Base-by-base conservation (phyloP, 2,329 filamentous ascomycete genomes). In the Plenodomus lindquistii region DNA sequence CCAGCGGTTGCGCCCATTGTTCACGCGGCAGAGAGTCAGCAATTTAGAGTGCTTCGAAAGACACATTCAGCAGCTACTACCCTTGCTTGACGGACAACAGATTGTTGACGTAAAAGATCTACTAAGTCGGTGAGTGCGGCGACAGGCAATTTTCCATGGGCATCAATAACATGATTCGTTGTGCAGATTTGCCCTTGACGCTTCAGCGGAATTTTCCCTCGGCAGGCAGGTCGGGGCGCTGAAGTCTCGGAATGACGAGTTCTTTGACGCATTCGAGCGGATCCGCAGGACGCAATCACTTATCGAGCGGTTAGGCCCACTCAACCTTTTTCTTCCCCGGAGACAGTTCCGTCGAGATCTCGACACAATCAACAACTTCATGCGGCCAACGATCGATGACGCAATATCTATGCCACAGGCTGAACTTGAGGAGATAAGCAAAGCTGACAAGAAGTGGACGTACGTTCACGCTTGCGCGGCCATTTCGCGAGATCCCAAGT, bases 121-220 rank as follows among this genome's bases (percentile, higher is more conserved):
- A 7, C 21, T 38, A n/a, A 38, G 36, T n/a, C 36, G 36, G 36
- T 38, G 21, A 38, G 36, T 9, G 15, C 21, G 6, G 36, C n/a
- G 17, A n/a, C 36, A 38, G 21, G 21, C 16, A 18, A 38, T 38
- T 13, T 38, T 9, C 21, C 36, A 22, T 16, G 17, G n/a, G 36
- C 36, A 38, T 6, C 17, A 38, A 18, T 38, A 38, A 38, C 36
- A n/a, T n/a, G n/a, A n/a, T 38, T 18, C 6, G 21, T 10, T 19
- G 36, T 38, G 36, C 36, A 38, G 36, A 38, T 38, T 38, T 38
- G 36, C 36, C 36, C 36, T 38, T 16, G 36, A 38, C 36, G 19
- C 11, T 18, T 38, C 36, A 16, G 36, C 36, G 21, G 36, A 38
- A 20, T 38, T 38, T 18, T 38, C 36, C 17, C 36, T 38, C 21